Conservation (phyloP, 352 stramenopile species). For the Globisporangium alternatum region DNA sequence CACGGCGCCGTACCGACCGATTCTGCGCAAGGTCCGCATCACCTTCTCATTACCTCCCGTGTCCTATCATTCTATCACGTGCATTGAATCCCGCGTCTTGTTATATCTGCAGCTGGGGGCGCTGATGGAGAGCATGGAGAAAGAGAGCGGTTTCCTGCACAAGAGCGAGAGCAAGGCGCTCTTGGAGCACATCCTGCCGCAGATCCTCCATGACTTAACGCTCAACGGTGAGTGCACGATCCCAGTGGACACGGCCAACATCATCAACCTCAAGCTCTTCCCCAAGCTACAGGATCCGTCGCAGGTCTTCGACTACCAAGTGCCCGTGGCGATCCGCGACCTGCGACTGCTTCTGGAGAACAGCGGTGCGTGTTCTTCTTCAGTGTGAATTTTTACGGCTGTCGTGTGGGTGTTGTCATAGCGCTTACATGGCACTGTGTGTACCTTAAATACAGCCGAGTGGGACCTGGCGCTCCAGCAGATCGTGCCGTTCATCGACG, state of each 20-base stretch:
- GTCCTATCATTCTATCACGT: background rate
- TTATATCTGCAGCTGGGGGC: slow-evolving; percentile 36
- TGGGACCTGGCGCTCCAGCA: slow-evolving; percentile 87
- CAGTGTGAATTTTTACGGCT: background rate
- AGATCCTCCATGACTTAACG: slow-evolving; percentile 72
- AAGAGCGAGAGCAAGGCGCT: slow-evolving; percentile 59
- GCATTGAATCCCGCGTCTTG: background rate
- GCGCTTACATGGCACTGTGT: background rate
- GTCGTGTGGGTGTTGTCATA: background rate
- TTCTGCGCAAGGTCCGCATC: slow-evolving; percentile 66
- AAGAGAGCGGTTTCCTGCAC: slow-evolving; percentile 83
- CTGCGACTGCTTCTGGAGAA: slow-evolving; percentile 68
- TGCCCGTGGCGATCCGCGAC: slow-evolving; percentile 79
- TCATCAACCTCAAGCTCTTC: slow-evolving; percentile 88
- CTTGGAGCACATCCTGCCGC: slow-evolving; percentile 61
- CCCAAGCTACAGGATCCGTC: slow-evolving; percentile 66
- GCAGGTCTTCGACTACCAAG: slow-evolving; percentile 79
- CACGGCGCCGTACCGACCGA: slow-evolving; percentile 73
- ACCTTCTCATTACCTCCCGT: background rate
- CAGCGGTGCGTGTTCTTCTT: slow-evolving; percentile 37
- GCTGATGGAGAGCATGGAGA: slow-evolving; percentile 86
- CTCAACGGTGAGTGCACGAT: slow-evolving; percentile 78
- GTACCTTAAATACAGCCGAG: slow-evolving; percentile 42
- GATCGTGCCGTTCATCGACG: slow-evolving; percentile 90
- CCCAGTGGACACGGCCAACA: slow-evolving; percentile 76